Conservation (phyloP, 1,284 basidiomycete genomes). For the Apiotrichum brassicae region DNA sequence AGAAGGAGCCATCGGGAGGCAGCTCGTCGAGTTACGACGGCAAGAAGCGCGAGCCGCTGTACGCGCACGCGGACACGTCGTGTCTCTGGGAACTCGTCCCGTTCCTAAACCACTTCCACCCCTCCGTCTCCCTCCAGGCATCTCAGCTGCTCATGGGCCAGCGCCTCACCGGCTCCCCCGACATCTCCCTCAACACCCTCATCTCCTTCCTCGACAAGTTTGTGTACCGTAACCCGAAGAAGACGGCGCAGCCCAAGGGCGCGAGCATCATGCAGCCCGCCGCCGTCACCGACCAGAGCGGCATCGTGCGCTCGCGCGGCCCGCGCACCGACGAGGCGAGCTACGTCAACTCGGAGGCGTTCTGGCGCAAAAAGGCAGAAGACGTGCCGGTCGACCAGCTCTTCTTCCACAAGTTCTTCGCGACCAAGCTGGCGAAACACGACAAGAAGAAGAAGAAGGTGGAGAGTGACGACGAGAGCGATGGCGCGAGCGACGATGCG, state of each 20-base stretch:
- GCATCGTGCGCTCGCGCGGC: conserved; percentile 66
- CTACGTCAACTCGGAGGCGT: conserved; percentile 58
- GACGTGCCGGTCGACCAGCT: conserved; percentile 84
- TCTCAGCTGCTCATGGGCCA: conserved; percentile 66
- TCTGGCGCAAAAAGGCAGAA: conserved; percentile 65
- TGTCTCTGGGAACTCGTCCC: conserved; percentile 85
- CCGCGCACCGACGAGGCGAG: conserved; percentile 45
- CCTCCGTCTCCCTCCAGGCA: conserved; percentile 80
- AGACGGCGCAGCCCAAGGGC: conserved; percentile 61
- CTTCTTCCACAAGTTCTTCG: conserved; percentile 54
- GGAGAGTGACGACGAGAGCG: conserved; percentile 24
- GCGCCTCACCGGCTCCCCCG: conserved; percentile 67
- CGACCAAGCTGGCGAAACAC: conserved; percentile 52
- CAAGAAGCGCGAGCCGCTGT: conserved; percentile 84
- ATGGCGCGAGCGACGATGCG: conserved; percentile 18
- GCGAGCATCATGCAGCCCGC: conserved; percentile 94
- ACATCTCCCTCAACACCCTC: conserved; percentile 87
- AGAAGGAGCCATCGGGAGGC: conserved; percentile 12
- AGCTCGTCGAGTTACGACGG: conserved; percentile 60
- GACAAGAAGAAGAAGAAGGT: conserved; percentile 47
- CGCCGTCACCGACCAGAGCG: conserved; percentile 58
- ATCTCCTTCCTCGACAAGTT: conserved; percentile 84
- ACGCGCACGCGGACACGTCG: conserved; percentile 71
- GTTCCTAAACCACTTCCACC: conserved; percentile 82
- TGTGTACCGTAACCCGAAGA: conserved; percentile 95